Evolutionary conservation across 1,284 basidiomycete genomes (phyloP), one percentile per base, ranked within the genome.

Genomic region (Serendipita sp.): DNA sequence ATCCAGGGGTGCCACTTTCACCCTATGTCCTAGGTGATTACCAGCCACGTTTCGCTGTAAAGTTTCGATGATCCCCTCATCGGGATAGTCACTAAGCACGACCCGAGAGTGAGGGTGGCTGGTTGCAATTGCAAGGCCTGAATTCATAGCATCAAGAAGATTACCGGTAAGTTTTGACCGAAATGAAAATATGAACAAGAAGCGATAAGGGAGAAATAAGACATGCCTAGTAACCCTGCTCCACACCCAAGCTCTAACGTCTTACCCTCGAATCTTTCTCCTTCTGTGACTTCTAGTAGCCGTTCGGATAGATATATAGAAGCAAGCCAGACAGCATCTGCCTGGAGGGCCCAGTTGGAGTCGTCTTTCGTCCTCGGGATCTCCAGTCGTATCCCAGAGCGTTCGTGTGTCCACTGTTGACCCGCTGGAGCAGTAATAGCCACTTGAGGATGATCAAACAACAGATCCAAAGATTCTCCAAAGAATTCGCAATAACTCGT

Each of bases 231-330:
- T 26, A 89, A 75, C 3, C 87, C 87, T 0, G 85, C 82, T 2
- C 81, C 82, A 1, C 87, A 84, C 3, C 87, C 87, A 2, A 89
- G 74, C 69, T 89, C 87, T 6, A 89, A 75, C n/a, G 87, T 68
- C 45, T 73, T 75, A 38, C 81, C 62, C 34, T 61, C 61, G 64
- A 58, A 4, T 67, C 38, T 12, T 69, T 66, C n/a, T 64, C 42
- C 41, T 61, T 55, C 2, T 13, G 42, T 1, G 68, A 63, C 2
- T 53, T 42, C 17, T 26, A 55, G 15, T 41, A 87, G 64, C 66
- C 87, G 81, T 69, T 87, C 80, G 60, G 82, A 82, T 47, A 87
- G 71, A 72, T 81, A 85, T 61, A 81, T 71, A 1, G 86, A 80
- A 2, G 86, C 78, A 3, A 78, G 73, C 87, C 86, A 89, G 68